These are phyloP conservation scores for Viola pubescens DNA, from an alignment of 441 rosid species.

Conservation along the genomic window DNA sequence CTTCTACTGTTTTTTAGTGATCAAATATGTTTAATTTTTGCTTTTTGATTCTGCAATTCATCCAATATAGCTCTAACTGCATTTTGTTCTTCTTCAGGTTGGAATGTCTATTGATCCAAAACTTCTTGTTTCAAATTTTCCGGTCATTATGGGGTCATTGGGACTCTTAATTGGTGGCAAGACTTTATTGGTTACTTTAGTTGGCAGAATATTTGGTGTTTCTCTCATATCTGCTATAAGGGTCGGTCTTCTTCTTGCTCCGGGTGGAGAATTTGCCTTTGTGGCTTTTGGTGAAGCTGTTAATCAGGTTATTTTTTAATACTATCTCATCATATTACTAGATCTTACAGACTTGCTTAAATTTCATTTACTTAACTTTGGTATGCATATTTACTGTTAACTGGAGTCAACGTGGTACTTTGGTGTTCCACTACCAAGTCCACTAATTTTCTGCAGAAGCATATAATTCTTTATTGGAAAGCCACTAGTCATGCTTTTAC, in stretches of 20 bases:
- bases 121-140: constrained; percentile 84
- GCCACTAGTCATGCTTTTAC: background rate
- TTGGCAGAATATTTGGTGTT: constrained; percentile 78
- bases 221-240: constrained; percentile 85
- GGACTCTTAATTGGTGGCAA: constrained; percentile 91
- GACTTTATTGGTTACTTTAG: constrained; percentile 62
- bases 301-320: constrained; percentile 62
- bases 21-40: constrained; percentile 13
- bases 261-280: constrained; percentile 99
- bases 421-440: background rate
- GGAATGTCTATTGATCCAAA: constrained; percentile 99
- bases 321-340: background rate
- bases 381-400: background rate
- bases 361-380: background rate
- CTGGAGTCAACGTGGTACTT: background rate
- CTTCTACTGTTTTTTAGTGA: background rate
- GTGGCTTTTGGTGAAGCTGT: constrained; percentile 99
- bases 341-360: background rate
- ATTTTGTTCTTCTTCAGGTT: constrained; percentile 52
- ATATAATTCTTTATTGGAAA: background rate
- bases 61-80: constrained; percentile 21
- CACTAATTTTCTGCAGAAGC: background rate
- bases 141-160: constrained; percentile 62
- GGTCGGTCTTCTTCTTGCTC: constrained; percentile 96
- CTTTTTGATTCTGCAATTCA: constrained; percentile 19